Conservation (phyloP, 2,329 filamentous ascomycete genomes). For the Coniochaeta pulveracea region DNA sequence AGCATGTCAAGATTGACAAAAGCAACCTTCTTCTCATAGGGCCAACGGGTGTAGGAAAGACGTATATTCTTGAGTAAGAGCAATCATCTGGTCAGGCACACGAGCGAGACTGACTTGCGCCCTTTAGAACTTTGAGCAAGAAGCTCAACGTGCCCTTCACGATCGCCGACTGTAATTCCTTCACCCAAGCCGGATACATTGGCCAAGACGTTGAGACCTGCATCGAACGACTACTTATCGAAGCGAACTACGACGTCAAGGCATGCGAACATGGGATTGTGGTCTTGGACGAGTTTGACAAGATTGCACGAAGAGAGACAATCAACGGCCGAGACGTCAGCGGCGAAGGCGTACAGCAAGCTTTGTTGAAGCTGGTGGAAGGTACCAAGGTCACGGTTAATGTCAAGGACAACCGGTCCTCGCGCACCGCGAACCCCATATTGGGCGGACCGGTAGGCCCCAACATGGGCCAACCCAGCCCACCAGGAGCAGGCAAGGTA, state of each 20-base stretch:
- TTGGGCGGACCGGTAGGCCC: constrained; percentile 36
- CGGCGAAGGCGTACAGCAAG: constrained; percentile 94
- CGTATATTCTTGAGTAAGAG: constrained; percentile 69
- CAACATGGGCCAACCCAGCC: constrained; percentile 30
- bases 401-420: constrained; percentile 64
- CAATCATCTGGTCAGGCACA: too few species aligned
- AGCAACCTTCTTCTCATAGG: constrained; percentile 87
- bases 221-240: constrained; percentile 79
- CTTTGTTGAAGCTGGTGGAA: constrained; percentile 89
- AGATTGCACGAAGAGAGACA: constrained; percentile 82
- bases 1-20: constrained; percentile 73
- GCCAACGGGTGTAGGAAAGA: constrained; percentile 92
- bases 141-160: constrained; percentile 92
- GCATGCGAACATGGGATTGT: constrained; percentile 87
- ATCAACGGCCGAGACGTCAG: constrained; percentile 87
- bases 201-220: constrained; percentile 96
- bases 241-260: constrained; percentile 78
- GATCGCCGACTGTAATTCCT: constrained; percentile 90
- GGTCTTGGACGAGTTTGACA: constrained; percentile 94
- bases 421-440: constrained; percentile 38
- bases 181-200: constrained; percentile 95
- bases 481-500: constrained; percentile 31
- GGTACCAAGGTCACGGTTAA: constrained; percentile 89
- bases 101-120: constrained; percentile 1
- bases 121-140: constrained; percentile 68